Conservation (phyloP, 805 yeast species). For the Wickerhamiella australiensis region DNA sequence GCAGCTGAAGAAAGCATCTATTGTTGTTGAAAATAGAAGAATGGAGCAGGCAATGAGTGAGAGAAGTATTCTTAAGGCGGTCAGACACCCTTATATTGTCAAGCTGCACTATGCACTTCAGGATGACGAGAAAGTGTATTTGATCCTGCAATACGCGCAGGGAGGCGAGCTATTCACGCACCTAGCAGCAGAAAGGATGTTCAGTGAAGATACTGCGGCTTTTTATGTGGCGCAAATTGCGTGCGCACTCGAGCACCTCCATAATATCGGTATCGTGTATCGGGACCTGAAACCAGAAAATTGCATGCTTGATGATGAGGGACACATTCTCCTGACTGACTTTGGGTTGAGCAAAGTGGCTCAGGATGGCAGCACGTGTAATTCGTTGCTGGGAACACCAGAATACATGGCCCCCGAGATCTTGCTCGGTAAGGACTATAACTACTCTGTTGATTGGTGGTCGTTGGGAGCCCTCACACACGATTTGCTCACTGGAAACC, state of each 20-base stretch:
- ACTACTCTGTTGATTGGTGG: slow-evolving; percentile 82
- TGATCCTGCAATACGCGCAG: slow-evolving; percentile 67
- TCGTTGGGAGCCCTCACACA: slow-evolving; percentile 71
- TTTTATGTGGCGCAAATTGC: slow-evolving; percentile 74
- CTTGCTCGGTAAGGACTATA: slow-evolving; percentile 62
- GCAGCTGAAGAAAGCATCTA: slow-evolving; percentile 70
- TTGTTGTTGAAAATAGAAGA: slow-evolving; percentile 45
- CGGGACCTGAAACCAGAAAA: slow-evolving; percentile 86
- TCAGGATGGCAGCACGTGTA: slow-evolving; percentile 35
- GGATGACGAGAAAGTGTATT: slow-evolving; percentile 61
- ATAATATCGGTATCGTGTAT: slow-evolving; percentile 69
- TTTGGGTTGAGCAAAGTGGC: slow-evolving; percentile 56
- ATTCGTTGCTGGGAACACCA: slow-evolving; percentile 60
- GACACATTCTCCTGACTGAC: slow-evolving; percentile 74
- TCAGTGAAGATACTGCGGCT: slow-evolving; percentile 53
- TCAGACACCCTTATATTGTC: slow-evolving; percentile 72
- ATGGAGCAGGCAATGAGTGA: slow-evolving; percentile 74
- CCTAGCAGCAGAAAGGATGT: slow-evolving; percentile 37
- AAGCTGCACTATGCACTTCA: slow-evolving; percentile 74
- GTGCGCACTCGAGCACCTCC: slow-evolving; percentile 64
- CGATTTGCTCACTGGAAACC: slow-evolving; percentile 74
- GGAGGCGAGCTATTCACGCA: slow-evolving; percentile 79
- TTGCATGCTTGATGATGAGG: slow-evolving; percentile 62
- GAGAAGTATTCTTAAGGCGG: slow-evolving; percentile 55
- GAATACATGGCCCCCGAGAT: slow-evolving; percentile 89